Conservation (phyloP, 495 filamentous ascomycete genomes). For the Trypethelium eluteriae region DNA sequence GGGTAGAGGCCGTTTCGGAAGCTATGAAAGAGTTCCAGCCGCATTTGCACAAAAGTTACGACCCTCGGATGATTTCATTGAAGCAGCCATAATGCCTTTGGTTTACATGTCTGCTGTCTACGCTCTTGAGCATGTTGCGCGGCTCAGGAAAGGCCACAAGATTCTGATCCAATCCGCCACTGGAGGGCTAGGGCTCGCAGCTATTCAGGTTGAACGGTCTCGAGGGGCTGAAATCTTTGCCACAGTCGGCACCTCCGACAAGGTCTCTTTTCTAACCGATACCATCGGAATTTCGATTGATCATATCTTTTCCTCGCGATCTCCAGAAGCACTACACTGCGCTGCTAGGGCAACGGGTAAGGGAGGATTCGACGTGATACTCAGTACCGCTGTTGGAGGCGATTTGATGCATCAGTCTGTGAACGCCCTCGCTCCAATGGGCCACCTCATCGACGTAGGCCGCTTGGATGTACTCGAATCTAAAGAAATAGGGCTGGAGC, state of each 20-base stretch:
- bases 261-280: constrained; percentile 34
- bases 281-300: constrained; percentile 36
- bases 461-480: constrained; percentile 24
- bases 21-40: constrained; percentile 12
- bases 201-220: constrained; percentile 39
- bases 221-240: constrained; percentile 38
- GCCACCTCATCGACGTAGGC: constrained; percentile 42
- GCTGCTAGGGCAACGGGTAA: constrained; percentile 11
- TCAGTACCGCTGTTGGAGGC: constrained; percentile 20
- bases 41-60: not conserved
- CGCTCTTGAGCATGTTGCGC: constrained; percentile 33
- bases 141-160: constrained; percentile 32
- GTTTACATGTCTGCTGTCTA: constrained; percentile 40
- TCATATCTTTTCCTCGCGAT: constrained; percentile 33
- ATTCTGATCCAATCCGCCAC: constrained; percentile 48
- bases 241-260: constrained; percentile 43
- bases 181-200: constrained; percentile 43
- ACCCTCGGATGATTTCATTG: constrained; percentile 17
- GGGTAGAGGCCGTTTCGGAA: constrained; percentile 15
- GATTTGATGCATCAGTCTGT: constrained; percentile 17
- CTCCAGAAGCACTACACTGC: not conserved
- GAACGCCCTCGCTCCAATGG: constrained; percentile 30
- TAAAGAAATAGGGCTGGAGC: constrained; percentile 13
- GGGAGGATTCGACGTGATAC: constrained; percentile 22
- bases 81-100: constrained; percentile 40